Percentiles rank a stretch among this genome's conserved stretches.
phyloP scores from a whole-genome alignment of 2,329 filamentous ascomycete species.

The Scopulariopsis brevicaulis region DNA sequence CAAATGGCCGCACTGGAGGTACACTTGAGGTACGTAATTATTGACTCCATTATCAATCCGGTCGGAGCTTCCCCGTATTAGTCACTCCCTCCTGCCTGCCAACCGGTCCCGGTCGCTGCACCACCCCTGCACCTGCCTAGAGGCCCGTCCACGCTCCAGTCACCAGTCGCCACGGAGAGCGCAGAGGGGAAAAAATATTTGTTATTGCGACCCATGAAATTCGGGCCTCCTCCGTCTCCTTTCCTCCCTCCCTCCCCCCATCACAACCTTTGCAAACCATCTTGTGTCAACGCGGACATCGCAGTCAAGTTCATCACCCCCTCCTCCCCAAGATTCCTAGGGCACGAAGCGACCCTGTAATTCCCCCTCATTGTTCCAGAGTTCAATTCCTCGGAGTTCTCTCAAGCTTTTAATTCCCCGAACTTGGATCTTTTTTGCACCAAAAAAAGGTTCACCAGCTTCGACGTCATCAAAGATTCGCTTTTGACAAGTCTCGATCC shows the following conservation, averaged over 20 bases:
- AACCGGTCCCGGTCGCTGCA: background rate
- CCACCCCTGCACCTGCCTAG: slow-evolving; percentile 2
- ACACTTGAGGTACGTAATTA: background rate
- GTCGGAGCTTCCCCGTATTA: background rate
- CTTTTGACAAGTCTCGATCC: slow-evolving; percentile 17
- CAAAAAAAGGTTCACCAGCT: slow-evolving; percentile 15
- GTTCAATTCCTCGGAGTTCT: slow-evolving; percentile 32
- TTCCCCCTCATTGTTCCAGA: slow-evolving; percentile 42
- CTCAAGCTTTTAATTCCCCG: slow-evolving; percentile 1
- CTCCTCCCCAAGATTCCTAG: slow-evolving; percentile 48
- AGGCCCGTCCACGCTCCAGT: slow-evolving; percentile 3
- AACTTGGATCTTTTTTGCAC: slow-evolving; percentile 13
- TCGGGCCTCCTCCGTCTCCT: slow-evolving; percentile 3
- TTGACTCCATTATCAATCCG: background rate
- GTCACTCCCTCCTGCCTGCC: background rate
- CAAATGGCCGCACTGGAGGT: background rate
- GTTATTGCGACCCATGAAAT: slow-evolving; percentile 2
- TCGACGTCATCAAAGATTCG: slow-evolving; percentile 29
- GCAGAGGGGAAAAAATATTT: slow-evolving; percentile 2
- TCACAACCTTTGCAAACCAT: slow-evolving; percentile 5
- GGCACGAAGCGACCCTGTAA: slow-evolving; percentile 82
- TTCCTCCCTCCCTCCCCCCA: slow-evolving; percentile 1
- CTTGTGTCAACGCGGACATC: slow-evolving; percentile 15
- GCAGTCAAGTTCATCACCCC: slow-evolving; percentile 23
- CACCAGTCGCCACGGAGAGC: slow-evolving; percentile 5